phyloP scores from a whole-genome alignment of 768 basidiomycete genomes.

The Russula ochroleuca region DNA sequence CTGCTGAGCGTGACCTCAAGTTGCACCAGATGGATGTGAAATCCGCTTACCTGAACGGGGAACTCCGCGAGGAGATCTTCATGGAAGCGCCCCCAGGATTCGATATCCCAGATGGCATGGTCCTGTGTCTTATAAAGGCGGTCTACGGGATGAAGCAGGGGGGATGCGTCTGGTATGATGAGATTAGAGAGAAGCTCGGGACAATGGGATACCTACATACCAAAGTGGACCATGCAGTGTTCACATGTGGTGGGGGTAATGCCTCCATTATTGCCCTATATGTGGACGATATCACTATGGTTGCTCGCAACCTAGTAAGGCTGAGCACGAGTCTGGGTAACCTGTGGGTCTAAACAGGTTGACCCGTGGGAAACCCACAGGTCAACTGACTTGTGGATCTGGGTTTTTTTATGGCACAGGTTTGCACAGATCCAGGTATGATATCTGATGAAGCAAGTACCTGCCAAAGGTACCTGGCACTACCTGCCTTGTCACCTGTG shows the following conservation, averaged over 20 bases:
- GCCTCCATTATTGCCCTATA: neutral
- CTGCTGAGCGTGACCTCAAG: neutral
- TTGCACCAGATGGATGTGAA: neutral
- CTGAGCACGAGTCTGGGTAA: too few relatives aligned
- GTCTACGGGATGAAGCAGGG: neutral
- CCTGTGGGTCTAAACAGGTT: too few relatives aligned
- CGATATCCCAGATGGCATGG: neutral
- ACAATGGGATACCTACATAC: neutral
- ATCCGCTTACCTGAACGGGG: neutral
- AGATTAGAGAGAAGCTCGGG: neutral
- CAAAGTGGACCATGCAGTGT: neutral
- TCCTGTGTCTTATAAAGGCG: neutral
- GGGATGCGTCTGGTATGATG: neutral
- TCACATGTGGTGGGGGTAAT: neutral
- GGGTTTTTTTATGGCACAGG: too few relatives aligned
- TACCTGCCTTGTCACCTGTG: too few relatives aligned
- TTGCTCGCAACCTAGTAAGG: too few relatives aligned
- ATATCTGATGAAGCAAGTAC: too few relatives aligned
- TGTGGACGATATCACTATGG: neutral
- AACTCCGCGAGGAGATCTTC: constrained; percentile 3
- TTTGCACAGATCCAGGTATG: too few relatives aligned
- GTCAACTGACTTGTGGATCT: too few relatives aligned
- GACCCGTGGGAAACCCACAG: too few relatives aligned
- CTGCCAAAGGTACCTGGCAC: too few relatives aligned
- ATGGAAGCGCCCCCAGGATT: neutral